Evolutionary conservation across 2,329 filamentous ascomycete genomes (phyloP).

Genomic region (Fusarium euwallaceae): DNA sequence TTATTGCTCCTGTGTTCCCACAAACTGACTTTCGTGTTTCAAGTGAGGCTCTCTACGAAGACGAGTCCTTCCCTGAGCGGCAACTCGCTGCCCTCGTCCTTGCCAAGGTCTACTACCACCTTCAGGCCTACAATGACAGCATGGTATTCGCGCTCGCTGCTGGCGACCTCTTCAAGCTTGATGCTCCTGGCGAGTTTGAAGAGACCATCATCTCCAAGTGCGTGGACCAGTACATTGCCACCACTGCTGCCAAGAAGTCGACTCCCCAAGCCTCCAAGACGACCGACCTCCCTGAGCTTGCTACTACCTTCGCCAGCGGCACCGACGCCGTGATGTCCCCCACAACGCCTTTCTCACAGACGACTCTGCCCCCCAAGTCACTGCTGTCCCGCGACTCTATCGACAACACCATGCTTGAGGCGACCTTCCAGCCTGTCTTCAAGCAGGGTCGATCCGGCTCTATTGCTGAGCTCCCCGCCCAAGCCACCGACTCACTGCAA

Average conservation of each 20-base stretch:
- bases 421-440: constrained; percentile 65
- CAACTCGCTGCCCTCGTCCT: constrained; percentile 94
- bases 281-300: constrained; percentile 74
- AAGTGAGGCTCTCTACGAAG: constrained; percentile 97
- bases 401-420: constrained; percentile 73
- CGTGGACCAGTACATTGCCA: constrained; percentile 95
- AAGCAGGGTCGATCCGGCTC: constrained; percentile 69
- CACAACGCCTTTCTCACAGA: constrained; percentile 95
- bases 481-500: constrained; percentile 84
- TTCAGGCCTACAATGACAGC: constrained; percentile 98
- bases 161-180: constrained; percentile 93
- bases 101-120: constrained; percentile 98
- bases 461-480: constrained; percentile 75
- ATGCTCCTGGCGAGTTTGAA: constrained; percentile 93
- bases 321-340: constrained; percentile 85
- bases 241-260: constrained; percentile 67
- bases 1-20: not conserved
- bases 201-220: constrained; percentile 99
- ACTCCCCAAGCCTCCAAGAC: constrained; percentile 59
- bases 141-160: constrained; percentile 98
- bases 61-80: constrained; percentile 93
- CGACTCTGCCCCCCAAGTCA: constrained; percentile 92
- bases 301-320: constrained; percentile 81
- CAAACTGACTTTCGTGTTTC: constrained; percentile 26
- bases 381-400: constrained; percentile 86